Evolutionary conservation across 805 yeast species (phyloP).

Genomic region (Saccharomycopsis sp.): DNA sequence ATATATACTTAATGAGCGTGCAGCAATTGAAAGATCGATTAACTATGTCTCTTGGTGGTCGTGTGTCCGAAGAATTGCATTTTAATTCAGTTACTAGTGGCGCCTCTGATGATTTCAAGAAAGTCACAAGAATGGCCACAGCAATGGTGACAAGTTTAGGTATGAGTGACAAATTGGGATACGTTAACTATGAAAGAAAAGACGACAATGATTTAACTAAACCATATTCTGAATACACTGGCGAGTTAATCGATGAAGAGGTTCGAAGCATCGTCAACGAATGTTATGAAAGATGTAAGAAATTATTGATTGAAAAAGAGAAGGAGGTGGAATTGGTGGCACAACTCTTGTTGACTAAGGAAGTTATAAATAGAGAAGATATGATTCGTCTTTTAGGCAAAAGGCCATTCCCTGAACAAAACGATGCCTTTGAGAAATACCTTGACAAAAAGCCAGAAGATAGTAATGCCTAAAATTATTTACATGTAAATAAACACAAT

Average conservation of each 20-base stretch:
- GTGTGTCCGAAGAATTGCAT: slow-evolving; percentile 86
- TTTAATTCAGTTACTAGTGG: slow-evolving; percentile 86
- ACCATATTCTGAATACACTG: slow-evolving; percentile 70
- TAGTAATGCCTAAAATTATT: neutral
- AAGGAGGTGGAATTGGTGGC: slow-evolving; percentile 66
- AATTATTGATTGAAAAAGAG: slow-evolving; percentile 49
- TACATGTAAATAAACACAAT: neutral
- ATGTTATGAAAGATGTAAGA: slow-evolving; percentile 54
- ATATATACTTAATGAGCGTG: slow-evolving; percentile 68
- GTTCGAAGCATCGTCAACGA: slow-evolving; percentile 60
- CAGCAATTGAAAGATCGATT: slow-evolving; percentile 76
- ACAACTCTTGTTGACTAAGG: slow-evolving; percentile 61
- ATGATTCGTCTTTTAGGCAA: slow-evolving; percentile 72
- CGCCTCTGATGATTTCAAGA: slow-evolving; percentile 87
- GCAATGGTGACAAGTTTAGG: slow-evolving; percentile 86
- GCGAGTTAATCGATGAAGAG: slow-evolving; percentile 59
- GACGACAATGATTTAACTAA: slow-evolving; percentile 48
- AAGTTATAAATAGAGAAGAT: slow-evolving; percentile 75
- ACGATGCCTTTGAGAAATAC: slow-evolving; percentile 88
- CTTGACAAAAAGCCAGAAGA: slow-evolving; percentile 27
- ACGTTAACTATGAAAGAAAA: slow-evolving; percentile 44
- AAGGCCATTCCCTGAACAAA: slow-evolving; percentile 70
- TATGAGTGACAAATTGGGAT: slow-evolving; percentile 79
- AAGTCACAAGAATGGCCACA: slow-evolving; percentile 82
- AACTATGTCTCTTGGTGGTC: slow-evolving; percentile 92